Evolutionary conservation across 257 asterid species (phyloP), one percentile per base, ranked within the genome.

Genomic region (Misopates orontium): DNA sequence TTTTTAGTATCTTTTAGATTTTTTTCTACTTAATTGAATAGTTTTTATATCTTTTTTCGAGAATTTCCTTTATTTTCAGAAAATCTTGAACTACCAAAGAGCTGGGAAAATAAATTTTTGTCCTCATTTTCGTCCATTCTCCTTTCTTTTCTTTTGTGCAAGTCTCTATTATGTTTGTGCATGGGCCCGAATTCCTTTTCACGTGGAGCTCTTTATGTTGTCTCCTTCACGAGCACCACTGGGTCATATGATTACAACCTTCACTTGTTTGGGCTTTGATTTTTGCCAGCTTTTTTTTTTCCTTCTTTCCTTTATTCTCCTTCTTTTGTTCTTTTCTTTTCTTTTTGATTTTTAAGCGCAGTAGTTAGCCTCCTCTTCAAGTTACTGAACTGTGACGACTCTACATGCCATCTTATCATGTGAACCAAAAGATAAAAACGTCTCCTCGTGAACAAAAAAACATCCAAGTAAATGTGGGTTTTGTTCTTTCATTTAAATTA

Each of bases 151-250:
- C n/a, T n/a, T n/a, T n/a, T n/a, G n/a, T 52, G 16, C 14, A 52
- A 18, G 57, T 52, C 12, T 50, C 21, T 5, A 17, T 19, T 0
- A 50, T 42, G 49, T 42, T 42, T 50, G 24, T 31, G 66, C 15
- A 67, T 45, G 72, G 58, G 69, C 0, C 65, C 59, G 17, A 28
- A 60, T 56, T 48, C 8, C 1, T 3, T 32, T 6, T 64, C 71
- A 68, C 64, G 75, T 49, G 65, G 57, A 64, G 55, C 64, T 64
- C 75, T 64, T 69, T 75, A 58, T 58, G n/a, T 41, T 69, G 79
- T 69, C 78, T 74, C 68, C 75, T 60, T 69, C 60, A 18, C 51
- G 58, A 62, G 62, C 78, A 56, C 66, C 52, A 51, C 22, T 68
- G 52, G 32, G 61, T 74, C 62, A 62, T 4, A 36, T 73, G 22